Percentiles rank a stretch among this genome's conserved stretches.
Conservation (phyloP, 2,329 filamentous ascomycete species). For the Lachnellula subtilissima region DNA sequence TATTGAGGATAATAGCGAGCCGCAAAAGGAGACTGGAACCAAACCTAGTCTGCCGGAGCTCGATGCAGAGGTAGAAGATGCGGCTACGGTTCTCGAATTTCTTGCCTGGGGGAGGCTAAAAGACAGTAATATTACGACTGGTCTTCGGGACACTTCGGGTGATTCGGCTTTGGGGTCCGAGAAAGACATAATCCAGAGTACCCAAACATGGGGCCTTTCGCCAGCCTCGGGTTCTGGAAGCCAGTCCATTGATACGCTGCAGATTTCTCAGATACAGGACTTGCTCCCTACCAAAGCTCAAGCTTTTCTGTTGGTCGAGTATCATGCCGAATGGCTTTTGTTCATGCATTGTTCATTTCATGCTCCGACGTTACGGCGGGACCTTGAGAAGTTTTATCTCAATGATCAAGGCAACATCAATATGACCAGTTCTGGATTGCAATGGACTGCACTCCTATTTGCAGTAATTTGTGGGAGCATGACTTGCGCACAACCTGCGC, state of each 20-base stretch:
- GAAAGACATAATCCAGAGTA: slow-evolving; percentile 5
- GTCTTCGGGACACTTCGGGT: slow-evolving; percentile 10
- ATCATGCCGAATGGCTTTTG: slow-evolving; percentile 15
- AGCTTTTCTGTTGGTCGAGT: slow-evolving; percentile 12
- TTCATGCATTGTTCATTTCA: slow-evolving; percentile 21
- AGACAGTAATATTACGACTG: slow-evolving; percentile 29
- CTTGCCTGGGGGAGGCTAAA: slow-evolving; percentile 45
- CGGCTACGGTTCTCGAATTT: slow-evolving; percentile 44
- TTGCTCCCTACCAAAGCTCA: slow-evolving; percentile 13
- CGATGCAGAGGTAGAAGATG: slow-evolving; percentile 35
- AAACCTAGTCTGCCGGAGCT: slow-evolving; percentile 12
- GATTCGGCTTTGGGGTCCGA: slow-evolving; percentile 15
- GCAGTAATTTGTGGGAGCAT: slow-evolving; percentile 40
- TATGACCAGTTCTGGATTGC: slow-evolving; percentile 34
- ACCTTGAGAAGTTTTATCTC: slow-evolving; percentile 36
- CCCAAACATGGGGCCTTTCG: slow-evolving; percentile 13
- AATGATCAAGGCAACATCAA: slow-evolving; percentile 32
- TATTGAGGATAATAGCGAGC: neutral
- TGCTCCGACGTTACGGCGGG: slow-evolving; percentile 33
- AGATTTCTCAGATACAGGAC: slow-evolving; percentile 18
- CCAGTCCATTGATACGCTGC: slow-evolving; percentile 7
- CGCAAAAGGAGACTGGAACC: slow-evolving; percentile 5
- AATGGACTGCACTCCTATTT: slow-evolving; percentile 43
- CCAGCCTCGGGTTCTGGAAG: slow-evolving; percentile 9
- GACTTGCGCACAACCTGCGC: slow-evolving; percentile 35